Evolutionary conservation across 2,329 filamentous ascomycete species (phyloP).

Genomic region (Nigrograna mackinnonii): DNA sequence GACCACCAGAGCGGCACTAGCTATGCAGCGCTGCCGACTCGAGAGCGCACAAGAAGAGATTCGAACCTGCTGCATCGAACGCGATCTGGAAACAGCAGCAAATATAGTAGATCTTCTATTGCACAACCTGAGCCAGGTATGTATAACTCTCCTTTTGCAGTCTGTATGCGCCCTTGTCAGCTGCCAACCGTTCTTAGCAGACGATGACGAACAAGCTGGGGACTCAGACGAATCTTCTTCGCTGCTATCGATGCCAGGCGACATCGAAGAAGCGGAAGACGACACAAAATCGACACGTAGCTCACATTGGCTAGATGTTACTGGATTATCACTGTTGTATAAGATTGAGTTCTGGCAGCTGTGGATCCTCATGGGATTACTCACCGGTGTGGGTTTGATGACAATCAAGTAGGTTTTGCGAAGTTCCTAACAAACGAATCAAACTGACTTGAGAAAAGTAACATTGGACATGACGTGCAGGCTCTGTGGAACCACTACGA

Average conservation of each 20-base stretch:
- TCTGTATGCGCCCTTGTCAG: constrained; percentile 22
- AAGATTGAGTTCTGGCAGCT: constrained; percentile 87
- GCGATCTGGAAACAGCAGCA: constrained; percentile 52
- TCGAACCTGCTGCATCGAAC: constrained; percentile 52
- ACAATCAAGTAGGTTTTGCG: constrained; percentile 93
- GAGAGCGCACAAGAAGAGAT: constrained; percentile 49
- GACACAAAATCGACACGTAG: constrained; percentile 63
- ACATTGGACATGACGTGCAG: constrained; percentile 89
- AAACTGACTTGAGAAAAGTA: too few relatives aligned
- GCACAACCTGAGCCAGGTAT: constrained; percentile 66
- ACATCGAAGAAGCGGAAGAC: constrained; percentile 49
- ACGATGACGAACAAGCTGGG: constrained; percentile 38
- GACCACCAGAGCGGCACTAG: constrained; percentile 58
- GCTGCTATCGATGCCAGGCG: constrained; percentile 70
- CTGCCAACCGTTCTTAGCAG: constrained; percentile 38
- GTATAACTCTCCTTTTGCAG: constrained; percentile 32
- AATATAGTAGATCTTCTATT: constrained; percentile 39
- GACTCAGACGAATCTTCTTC: constrained; percentile 77
- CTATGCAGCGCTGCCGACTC: constrained; percentile 62
- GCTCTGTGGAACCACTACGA: constrained; percentile 90
- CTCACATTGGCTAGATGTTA: constrained; percentile 86
- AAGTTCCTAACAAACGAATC: too few relatives aligned
- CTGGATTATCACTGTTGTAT: constrained; percentile 74
- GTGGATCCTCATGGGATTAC: constrained; percentile 83
- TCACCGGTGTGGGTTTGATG: constrained; percentile 94